Base-by-base conservation (phyloP, 805 yeast species). In the Brettanomyces anomalus region DNA sequence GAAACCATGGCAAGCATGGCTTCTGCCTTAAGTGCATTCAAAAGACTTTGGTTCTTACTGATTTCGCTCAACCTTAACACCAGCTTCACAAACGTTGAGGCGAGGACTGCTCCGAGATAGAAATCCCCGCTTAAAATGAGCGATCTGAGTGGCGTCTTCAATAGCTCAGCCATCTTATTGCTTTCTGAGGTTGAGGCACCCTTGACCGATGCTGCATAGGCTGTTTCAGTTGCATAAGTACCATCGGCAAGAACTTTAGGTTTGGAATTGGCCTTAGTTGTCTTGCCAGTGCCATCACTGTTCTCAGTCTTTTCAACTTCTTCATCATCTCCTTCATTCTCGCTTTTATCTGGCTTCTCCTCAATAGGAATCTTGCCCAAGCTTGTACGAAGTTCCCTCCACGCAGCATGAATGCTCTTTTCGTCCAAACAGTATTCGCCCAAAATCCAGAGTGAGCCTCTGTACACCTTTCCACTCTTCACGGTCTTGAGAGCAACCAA, bases 181-280 rank as follows among this genome's bases (percentile, higher is more conserved):
- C 60, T 61, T 14, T 49, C 49, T 19, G 53, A 46, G 17, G 47
- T 46, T n/a, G 60, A 60, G 17, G 67, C 66, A 14, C 83, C 83
- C 14, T 26, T 33, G 28, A 11, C 28, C 28, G 28, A 11, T 7
- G 10, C 10, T 18, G 36, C 28, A 44, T 81, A 65, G 0, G 95
- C 93, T 49, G 79, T 77, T 65, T 93, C 98, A 35, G 96, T 85
- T 24, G 98, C 98, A 64, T 93, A 93, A 0, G 99, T 93, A 53
- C 99, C 99, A 66, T 93, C 99, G n/a, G 98, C 96, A 50, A 93
- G 72, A 46, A 93, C 81, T 46, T 83, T 81, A 17, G 97, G 97
- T 32, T 32, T 32, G 18, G 32, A 28, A 28, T 10, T 14, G 37
- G 85, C 85, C 2, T 53, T 40, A 5, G 64, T 59, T 14, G 10